Evolutionary conservation across 768 basidiomycete species (phyloP).

Genomic region (Naganishia vishniacii): DNA sequence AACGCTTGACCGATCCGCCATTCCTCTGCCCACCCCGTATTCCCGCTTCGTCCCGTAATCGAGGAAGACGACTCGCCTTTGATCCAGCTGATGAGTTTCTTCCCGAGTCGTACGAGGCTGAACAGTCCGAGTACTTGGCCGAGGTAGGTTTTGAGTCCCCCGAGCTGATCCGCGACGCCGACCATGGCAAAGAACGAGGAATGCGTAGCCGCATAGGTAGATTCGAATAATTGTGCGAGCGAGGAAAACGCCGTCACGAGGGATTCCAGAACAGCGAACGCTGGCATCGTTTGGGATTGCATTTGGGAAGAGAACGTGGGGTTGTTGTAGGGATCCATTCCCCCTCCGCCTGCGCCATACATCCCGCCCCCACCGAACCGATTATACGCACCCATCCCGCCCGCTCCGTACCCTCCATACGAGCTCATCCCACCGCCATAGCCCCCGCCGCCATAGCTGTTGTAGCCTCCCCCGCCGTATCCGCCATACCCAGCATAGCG

Average conservation of each 20-base stretch:
- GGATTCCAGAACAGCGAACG: conserved; percentile 86
- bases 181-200: conserved; percentile 85
- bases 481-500: conserved; percentile 14
- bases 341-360: conserved; percentile 52
- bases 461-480: neutral
- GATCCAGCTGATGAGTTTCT: conserved; percentile 59
- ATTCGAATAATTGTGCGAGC: conserved; percentile 94
- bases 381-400: conserved; percentile 14
- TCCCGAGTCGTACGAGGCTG: conserved; percentile 61
- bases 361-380: conserved; percentile 34
- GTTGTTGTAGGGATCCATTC: conserved; percentile 41
- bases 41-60: neutral
- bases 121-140: conserved; percentile 91
- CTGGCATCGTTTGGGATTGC: conserved; percentile 81
- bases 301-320: conserved; percentile 75
- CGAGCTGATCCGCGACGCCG: conserved; percentile 90
- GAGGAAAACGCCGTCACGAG: conserved; percentile 93
- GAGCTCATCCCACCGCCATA: conserved; percentile 14
- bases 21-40: conserved; percentile 44
- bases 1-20: conserved; percentile 34
- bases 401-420: conserved; percentile 29
- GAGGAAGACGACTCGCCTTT: conserved; percentile 54
- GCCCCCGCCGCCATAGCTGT: conserved; percentile 8
- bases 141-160: conserved; percentile 80
- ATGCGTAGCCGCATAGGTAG: conserved; percentile 94